Evolutionary conservation across 768 basidiomycete species (phyloP).

Genomic region (Psilocybe cyanescens): DNA sequence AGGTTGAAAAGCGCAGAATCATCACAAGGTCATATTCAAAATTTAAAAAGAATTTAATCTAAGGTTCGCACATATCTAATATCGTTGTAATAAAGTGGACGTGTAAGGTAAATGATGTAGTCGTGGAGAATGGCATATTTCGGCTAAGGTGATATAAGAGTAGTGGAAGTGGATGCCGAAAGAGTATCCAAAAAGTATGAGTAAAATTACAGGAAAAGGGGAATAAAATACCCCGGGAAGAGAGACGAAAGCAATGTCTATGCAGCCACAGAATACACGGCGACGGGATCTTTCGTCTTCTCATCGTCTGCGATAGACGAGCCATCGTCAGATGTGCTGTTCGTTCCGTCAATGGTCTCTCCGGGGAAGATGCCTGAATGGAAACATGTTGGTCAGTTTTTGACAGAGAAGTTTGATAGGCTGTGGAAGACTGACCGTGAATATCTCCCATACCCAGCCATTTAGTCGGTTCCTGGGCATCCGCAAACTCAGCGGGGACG

Average conservation of each 20-base stretch:
- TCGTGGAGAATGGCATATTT: no score
- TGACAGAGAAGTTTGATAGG: background rate
- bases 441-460: slow-evolving; percentile 18
- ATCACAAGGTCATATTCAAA: background rate
- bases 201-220: background rate
- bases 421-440: slow-evolving; percentile 1
- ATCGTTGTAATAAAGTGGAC: background rate
- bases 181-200: background rate
- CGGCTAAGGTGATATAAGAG: no score
- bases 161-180: no score
- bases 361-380: slow-evolving; percentile 15
- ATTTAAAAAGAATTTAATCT: no score
- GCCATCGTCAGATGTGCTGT: background rate
- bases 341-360: slow-evolving; percentile 7
- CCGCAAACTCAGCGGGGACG: slow-evolving; percentile 7
- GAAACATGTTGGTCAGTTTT: background rate
- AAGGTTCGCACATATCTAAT: no score
- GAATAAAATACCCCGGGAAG: background rate
- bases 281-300: slow-evolving; percentile 5
- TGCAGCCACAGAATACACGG: slow-evolving; percentile 1
- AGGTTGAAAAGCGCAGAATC: no score
- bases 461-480: slow-evolving; percentile 5
- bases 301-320: slow-evolving; percentile 12
- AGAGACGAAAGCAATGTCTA: background rate
- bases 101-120: background rate